Base-by-base conservation (phyloP, 139 green algal genomes). In the Pseudopediastrum boryanum region DNA sequence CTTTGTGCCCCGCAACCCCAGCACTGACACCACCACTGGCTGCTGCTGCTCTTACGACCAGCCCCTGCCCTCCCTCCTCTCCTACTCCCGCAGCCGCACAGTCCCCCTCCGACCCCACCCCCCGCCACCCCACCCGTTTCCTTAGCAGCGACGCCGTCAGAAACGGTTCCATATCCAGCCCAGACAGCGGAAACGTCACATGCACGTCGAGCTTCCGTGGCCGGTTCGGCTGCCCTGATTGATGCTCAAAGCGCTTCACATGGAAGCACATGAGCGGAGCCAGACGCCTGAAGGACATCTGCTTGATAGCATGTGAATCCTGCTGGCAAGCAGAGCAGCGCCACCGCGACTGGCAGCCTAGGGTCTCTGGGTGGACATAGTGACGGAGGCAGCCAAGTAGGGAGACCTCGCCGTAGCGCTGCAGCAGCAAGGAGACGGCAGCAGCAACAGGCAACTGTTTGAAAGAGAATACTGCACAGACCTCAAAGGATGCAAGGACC, bases 211-310 rank as follows among this genome's bases (percentile, higher is more conserved):
- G 79, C 87, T 98, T 98, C 31, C 39, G 58, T 1, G 38, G 67
- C 48, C 58, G 61, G 43, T 59, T 23, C 36, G 81, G 35, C 33
- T 58, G 43, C 42, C 88, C 29, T 52, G 64, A 67, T n/a, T n/a
- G n/a, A 62, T 95, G 89, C 85, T 98, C 90, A 80, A 98, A 98
- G 38, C 94, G 85, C 85, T 98, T 98, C 36, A 96, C 77, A 81
- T 98, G 95, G 38, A 98, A 74, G 58, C 85, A 90, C 70, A 98
- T 89, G 52, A 98, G 84, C 6, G 90, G 91, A 5, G 95, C 94
- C 74, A 98, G 87, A 16, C 83, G 85, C 13, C 85, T 71, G 31
- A 98, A 77, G 27, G 88, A 93, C 83, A 98, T 83, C 92, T 98
- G 95, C 90, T 98, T 98, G 29, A 90, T 21, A 0, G 91, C 89